Base-by-base conservation (phyloP, 805 yeast genomes). In the Myxozyma melibiosi region DNA sequence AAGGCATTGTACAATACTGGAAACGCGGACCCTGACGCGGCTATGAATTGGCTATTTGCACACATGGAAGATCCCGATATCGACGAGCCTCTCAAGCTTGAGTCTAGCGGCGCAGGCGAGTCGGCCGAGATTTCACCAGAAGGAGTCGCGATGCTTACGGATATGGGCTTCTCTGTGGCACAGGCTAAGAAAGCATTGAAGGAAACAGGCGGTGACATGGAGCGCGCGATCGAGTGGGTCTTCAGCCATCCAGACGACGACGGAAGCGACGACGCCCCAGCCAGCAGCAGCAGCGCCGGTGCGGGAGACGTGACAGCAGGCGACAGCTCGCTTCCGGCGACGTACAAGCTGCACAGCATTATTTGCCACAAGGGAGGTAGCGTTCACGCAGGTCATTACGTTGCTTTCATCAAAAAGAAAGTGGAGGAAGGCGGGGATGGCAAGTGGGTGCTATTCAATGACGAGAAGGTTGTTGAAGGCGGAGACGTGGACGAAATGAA, bases 361-460 rank as follows among this genome's bases (percentile, higher is more conserved):
- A 77, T 91, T 14, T 90, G 96, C 69, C 97, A 90, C 71, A 91
- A 90, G 70, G 97, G 97, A 6, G 77, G 83, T 1, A 86, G 96
- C 11, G 86, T 89, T 1, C 96, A 91, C 64, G 88, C 96, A 0
- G 97, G 97, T 0, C 97, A 90, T 70, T 90, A 90, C 70, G 97
- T 91, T 39, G 88, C 85, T 0, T 90, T 86, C 66, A 75, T 88
- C 31, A 79, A 76, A 54, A 80, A 81, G 57, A 51, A 49, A 1
- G 55, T 71, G 1, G 54, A 47, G 18, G n/a, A 34, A 24, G 47
- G 33, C 9, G 73, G 74, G 1, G 78, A 75, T 1, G 69, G 66
- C 51, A 73, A 76, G 51, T 90, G 96, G 96, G 85, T 86, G 1
- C 74, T 90, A 41, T 91, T 83, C 73, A 90, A 90, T 68, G 97